These are phyloP conservation scores for Pleurotus citrinopileatus DNA, from an alignment of 768 basidiomycete species.

Conservation along the genomic window DNA sequence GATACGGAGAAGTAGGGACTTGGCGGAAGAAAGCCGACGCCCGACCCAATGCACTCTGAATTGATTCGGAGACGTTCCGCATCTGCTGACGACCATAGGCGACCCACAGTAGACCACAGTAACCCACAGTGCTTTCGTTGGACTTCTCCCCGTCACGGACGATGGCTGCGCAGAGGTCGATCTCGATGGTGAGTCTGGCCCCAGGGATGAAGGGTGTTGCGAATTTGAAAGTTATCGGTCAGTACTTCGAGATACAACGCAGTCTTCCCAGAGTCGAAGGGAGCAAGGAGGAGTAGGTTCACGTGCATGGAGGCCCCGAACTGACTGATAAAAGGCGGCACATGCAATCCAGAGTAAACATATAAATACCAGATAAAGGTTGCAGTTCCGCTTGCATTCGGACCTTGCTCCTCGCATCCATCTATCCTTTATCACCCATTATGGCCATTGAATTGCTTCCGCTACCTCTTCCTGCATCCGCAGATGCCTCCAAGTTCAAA, in stretches of 20 bases:
- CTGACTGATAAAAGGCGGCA: background rate
- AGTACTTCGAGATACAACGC: background rate
- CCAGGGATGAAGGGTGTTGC: no score
- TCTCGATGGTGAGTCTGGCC: no score
- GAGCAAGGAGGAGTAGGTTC: background rate
- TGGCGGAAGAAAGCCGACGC: no score
- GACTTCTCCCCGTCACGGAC: no score
- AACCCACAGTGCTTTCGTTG: background rate
- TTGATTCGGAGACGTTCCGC: background rate
- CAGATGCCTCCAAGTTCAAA: slow-evolving; percentile 61
- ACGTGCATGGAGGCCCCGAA: background rate
- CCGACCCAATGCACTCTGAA: background rate
- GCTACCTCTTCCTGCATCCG: slow-evolving; percentile 70
- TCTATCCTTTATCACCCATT: background rate
- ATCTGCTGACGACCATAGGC: background rate
- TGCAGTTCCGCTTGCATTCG: background rate
- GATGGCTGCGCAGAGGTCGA: no score
- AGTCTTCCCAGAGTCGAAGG: background rate
- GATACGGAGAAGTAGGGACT: no score
- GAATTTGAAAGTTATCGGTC: background rate
- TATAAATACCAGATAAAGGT: background rate
- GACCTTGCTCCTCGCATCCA: background rate
- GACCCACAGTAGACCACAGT: background rate
- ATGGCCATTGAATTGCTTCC: slow-evolving; percentile 72
- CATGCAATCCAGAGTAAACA: background rate